These are phyloP conservation scores for Talaromyces verruculosus DNA, from an alignment of 2,329 filamentous ascomycete species.

Conservation along the genomic window DNA sequence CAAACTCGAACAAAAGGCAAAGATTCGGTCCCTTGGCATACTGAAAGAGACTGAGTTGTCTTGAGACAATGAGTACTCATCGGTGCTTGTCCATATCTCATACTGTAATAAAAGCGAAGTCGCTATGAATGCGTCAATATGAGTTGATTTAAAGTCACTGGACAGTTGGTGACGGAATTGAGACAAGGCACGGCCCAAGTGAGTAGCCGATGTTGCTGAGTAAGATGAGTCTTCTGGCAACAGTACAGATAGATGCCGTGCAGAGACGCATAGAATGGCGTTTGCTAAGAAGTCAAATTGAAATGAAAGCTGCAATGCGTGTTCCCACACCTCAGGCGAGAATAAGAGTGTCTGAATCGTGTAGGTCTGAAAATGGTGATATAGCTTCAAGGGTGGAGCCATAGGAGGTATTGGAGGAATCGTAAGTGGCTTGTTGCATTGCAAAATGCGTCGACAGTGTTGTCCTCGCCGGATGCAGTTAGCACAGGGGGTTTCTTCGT, in stretches of 20 bases:
- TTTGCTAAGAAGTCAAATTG: conserved; percentile 17
- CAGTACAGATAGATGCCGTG: conserved; percentile 15
- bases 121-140: conserved; percentile 20
- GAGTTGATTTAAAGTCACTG: conserved; percentile 13
- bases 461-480: conserved; percentile 14
- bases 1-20: conserved; percentile 18
- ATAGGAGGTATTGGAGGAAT: not conserved
- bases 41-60: not conserved
- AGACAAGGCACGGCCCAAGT: conserved; percentile 13
- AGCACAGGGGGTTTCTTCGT: conserved; percentile 11
- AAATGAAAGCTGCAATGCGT: conserved; percentile 16
- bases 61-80: not conserved
- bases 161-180: conserved; percentile 10
- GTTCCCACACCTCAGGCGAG: conserved; percentile 6
- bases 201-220: conserved; percentile 8
- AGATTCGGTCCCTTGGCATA: conserved; percentile 4
- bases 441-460: not conserved
- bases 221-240: not conserved
- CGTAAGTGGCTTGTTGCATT: not conserved
- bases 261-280: conserved; percentile 14
- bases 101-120: conserved; percentile 20
- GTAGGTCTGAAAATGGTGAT: conserved; percentile 16
- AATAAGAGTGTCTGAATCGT: conserved; percentile 15
- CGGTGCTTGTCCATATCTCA: conserved; percentile 15
- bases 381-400: not conserved